phyloP scores from a whole-genome alignment of 2,329 filamentous ascomycete genomes.

The Arthroderma uncinatum region DNA sequence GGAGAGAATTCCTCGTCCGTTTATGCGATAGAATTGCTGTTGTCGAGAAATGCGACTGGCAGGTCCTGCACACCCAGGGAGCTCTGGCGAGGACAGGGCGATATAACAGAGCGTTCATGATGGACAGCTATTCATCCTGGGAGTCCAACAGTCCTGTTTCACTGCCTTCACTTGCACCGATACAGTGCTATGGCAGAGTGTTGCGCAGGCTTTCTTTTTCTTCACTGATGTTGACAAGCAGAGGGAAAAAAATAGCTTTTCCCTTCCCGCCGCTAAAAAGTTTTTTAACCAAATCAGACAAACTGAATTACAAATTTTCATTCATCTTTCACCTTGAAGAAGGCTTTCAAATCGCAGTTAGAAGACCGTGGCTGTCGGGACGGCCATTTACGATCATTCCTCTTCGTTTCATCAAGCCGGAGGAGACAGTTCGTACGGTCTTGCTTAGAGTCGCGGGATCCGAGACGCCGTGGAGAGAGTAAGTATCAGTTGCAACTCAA shows the following conservation, averaged over 20 bases:
- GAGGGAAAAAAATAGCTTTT: background rate
- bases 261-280: background rate
- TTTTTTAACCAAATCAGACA: conserved; percentile 3
- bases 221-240: background rate
- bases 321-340: background rate
- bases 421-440: background rate
- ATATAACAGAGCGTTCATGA: background rate
- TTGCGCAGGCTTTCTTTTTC: background rate
- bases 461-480: background rate
- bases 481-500: background rate
- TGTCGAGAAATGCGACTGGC: conserved; percentile 26
- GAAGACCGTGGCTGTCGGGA: background rate
- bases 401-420: background rate
- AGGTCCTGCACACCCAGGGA: conserved; percentile 30
- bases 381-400: background rate
- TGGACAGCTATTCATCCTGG: background rate
- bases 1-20: conserved; percentile 29
- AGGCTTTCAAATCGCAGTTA: background rate
- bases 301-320: background rate
- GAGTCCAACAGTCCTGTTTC: background rate
- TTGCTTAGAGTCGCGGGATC: background rate
- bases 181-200: background rate
- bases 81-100: conserved; percentile 14
- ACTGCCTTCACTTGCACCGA: too few species aligned
- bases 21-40: conserved; percentile 16